Percentiles rank a stretch among this genome's conserved stretches.
Evolutionary conservation across 441 rosid genomes (phyloP).

Genomic region (Adansonia grandidieri): DNA sequence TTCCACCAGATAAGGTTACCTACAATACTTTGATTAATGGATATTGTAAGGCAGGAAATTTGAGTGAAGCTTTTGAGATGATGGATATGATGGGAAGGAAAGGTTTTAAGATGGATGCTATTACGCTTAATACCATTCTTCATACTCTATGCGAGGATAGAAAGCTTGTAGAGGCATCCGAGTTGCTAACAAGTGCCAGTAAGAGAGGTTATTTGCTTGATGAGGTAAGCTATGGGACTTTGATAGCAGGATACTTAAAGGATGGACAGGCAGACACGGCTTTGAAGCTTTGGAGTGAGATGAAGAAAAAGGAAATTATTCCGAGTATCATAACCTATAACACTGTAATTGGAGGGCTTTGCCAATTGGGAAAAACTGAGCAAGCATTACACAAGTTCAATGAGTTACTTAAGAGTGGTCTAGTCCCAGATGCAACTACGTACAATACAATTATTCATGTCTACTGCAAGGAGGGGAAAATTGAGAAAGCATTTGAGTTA

Average conservation of each 20-base stretch:
- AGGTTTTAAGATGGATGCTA: constrained; percentile 68
- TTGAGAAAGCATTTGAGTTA: constrained; percentile 84
- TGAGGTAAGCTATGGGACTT: constrained; percentile 80
- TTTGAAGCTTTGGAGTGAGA: constrained; percentile 74
- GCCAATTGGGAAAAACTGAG: constrained; percentile 67
- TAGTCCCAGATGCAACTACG: constrained; percentile 68
- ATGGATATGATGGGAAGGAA: constrained; percentile 78
- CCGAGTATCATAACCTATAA: constrained; percentile 77
- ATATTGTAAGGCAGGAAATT: constrained; percentile 60
- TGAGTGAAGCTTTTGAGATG: constrained; percentile 65
- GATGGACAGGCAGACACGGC: constrained; percentile 53
- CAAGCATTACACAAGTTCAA: constrained; percentile 67
- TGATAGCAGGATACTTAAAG: constrained; percentile 66
- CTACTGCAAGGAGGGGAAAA: constrained; percentile 64
- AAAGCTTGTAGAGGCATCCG: constrained; percentile 62
- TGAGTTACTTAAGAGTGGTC: constrained; percentile 68
- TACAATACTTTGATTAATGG: constrained; percentile 74
- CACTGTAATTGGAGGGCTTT: constrained; percentile 67
- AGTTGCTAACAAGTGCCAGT: constrained; percentile 55
- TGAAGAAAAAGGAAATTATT: constrained; percentile 65
- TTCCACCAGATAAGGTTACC: constrained; percentile 67
- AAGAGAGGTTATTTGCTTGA: constrained; percentile 76
- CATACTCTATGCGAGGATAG: constrained; percentile 61
- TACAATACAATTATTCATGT: constrained; percentile 76
- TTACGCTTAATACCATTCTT: constrained; percentile 78